These are phyloP conservation scores for Saccharomycopsis microspora DNA, from an alignment of 805 yeast genomes.

Conservation along the genomic window DNA sequence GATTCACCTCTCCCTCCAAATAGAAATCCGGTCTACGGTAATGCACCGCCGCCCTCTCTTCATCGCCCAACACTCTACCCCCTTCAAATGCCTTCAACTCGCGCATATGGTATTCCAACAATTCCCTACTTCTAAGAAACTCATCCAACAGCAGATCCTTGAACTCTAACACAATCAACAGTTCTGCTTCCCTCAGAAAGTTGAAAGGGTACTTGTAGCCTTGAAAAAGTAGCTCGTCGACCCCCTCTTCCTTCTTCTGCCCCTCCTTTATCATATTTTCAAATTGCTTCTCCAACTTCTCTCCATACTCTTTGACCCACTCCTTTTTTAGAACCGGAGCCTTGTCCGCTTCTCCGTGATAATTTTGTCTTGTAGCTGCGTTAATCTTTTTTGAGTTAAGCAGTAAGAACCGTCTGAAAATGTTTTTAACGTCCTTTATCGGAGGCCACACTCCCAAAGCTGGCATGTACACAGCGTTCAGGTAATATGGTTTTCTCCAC, in stretches of 20 bases:
- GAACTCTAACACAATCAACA: neutral
- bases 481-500: slow-evolving; percentile 4
- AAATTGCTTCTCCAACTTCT: neutral
- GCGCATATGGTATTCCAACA: slow-evolving; percentile 3
- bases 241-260: neutral
- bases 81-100: slow-evolving; percentile 3
- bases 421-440: neutral
- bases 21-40: slow-evolving; percentile 3
- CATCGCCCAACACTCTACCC: neutral
- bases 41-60: neutral
- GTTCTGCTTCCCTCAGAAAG: neutral
- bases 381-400: neutral
- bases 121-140: neutral
- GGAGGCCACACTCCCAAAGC: slow-evolving; percentile 1
- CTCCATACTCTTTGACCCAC: neutral
- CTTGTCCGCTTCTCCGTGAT: neutral
- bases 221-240: neutral
- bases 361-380: neutral
- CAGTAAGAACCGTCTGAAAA: slow-evolving; percentile 1
- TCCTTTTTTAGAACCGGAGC: neutral
- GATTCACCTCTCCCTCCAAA: neutral
- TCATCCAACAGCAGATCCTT: neutral
- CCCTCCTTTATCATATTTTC: neutral
- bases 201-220: slow-evolving; percentile 1
- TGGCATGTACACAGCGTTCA: neutral